Evolutionary conservation across 148 eudicot species (phyloP), one percentile per base, ranked within the genome.

Genomic region (Persicaria tinctoria): DNA sequence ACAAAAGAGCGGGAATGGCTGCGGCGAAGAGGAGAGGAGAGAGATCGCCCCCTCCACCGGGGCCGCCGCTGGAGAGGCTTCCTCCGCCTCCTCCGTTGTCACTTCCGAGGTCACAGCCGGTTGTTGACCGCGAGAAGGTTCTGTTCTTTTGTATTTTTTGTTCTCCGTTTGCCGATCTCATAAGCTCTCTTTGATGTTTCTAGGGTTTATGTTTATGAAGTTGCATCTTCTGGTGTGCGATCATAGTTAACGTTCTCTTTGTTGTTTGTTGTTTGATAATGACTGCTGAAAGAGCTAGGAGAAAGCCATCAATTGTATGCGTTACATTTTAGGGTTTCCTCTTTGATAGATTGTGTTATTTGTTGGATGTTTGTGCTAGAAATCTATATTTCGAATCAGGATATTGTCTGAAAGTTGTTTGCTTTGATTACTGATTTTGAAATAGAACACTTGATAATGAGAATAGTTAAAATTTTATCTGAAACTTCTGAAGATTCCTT

Each of bases 41-140:
- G 8, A 44, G 70, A 66, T 18, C 38, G 16, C 70, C 70, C 17
- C 70, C 70, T 14, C 70, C 48, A 41, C 70, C 47, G 9, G 70
- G 70, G 8, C 70, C 70, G 47, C 70, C 47, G 53, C 53, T 3
- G 70, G 48, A 27, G 10, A 66, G 70, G 44, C 70, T 66, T 66
- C 70, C 70, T 2, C 70, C 70, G 5, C 70, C 70, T 13, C 70
- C 70, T 41, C 70, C 70, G 47, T 66, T 66, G 6, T 44, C 47
- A 47, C 47, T 18, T 5, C 48, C 70, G 48, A 66, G 48, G 70
- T 14, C 14, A 1, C 70, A 41, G 18, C 13, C 18, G 9, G 70
- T 66, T 66, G 48, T 66, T 12, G 70, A 66, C 14, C 70, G 70
- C 47, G 70, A 66, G 70, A 66, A 66, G 70, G 70, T 66, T 38